Base-by-base conservation (phyloP, 768 basidiomycete genomes). In the Saitozyma sp. region DNA sequence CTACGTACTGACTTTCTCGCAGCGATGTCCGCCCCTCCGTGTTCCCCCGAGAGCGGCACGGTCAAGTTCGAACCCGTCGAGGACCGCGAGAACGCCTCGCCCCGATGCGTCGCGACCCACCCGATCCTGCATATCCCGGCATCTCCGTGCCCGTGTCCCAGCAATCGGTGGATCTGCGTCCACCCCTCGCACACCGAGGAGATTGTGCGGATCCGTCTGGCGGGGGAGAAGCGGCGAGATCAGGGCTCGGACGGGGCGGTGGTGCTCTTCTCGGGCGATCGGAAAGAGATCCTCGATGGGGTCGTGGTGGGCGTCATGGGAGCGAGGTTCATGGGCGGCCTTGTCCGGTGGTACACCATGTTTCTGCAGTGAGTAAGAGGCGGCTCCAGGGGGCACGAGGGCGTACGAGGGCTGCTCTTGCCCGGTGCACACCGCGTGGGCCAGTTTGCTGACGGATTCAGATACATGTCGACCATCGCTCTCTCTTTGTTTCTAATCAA, bases 401-500 rank as follows among this genome's bases (percentile, higher is more conserved):
- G 17, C 45, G 81, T 41, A 39, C 43, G 40, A 29, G 38, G 4
- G 17, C 45, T 46, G 45, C 11, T 6, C 2, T 29, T 29, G 29
- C 29, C 29, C 29, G 29, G 29, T 29, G 29, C 29, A 29, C 5
- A 29, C 29, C 29, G 2, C 29, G 29, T 29, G 2, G 29, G 29
- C 29, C 29, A 29, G 5, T 29, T 39, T 8, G 9, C 14, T 53
- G 14, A 52, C 38, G 19, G n/a, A 40, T 29, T 3, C 53, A 78
- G 77, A 9, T 78, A 78, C 56, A 46, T 73, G 48, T 61, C 67
- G 1, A 84, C 85, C 71, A 83, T 89, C 2, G 86, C 87, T n/a
- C 77, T 92, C 40, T 92, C 90, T 3, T 81, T 94, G 1, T 92
- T 85, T 76, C 79, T 92, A 61, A 87, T 93, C 81, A 94, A 94